Evolutionary conservation across 352 stramenopile species (phyloP).

Genomic region (Phytophthora cajani): DNA sequence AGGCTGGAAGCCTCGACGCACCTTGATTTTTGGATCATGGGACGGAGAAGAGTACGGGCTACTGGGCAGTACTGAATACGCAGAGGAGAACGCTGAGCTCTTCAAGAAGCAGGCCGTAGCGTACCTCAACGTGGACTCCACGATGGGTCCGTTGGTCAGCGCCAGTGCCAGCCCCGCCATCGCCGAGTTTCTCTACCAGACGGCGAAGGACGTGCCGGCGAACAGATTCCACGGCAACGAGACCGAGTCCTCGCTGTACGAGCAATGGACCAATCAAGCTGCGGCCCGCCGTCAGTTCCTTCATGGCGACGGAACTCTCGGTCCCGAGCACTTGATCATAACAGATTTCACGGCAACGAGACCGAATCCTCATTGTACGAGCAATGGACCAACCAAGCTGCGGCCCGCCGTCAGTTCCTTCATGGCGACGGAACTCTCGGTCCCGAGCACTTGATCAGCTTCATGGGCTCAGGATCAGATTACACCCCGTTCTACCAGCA

Average conservation of each 20-base stretch:
- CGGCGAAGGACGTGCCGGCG: constrained; percentile 61
- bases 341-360: constrained; percentile 53
- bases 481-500: constrained; percentile 86
- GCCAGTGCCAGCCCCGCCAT: constrained; percentile 76
- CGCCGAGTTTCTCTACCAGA: constrained; percentile 61
- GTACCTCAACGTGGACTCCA: constrained; percentile 90
- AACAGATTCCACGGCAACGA: constrained; percentile 57
- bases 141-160: constrained; percentile 67
- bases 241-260: constrained; percentile 39
- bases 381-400: constrained; percentile 38
- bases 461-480: constrained; percentile 65
- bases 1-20: constrained; percentile 66
- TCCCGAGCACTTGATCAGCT: constrained; percentile 50
- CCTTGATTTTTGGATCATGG: constrained; percentile 76
- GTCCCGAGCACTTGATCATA: too few relatives aligned
- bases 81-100: constrained; percentile 63
- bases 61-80: constrained; percentile 87
- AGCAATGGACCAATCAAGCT: constrained; percentile 42
- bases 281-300: constrained; percentile 11
- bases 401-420: constrained; percentile 8
- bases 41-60: constrained; percentile 62
- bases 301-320: constrained; percentile 25
- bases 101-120: constrained; percentile 67
- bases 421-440: constrained; percentile 26
- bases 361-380: constrained; percentile 43